phyloP scores from a whole-genome alignment of 2,329 filamentous ascomycete species.

The Aspergillus awamori region DNA sequence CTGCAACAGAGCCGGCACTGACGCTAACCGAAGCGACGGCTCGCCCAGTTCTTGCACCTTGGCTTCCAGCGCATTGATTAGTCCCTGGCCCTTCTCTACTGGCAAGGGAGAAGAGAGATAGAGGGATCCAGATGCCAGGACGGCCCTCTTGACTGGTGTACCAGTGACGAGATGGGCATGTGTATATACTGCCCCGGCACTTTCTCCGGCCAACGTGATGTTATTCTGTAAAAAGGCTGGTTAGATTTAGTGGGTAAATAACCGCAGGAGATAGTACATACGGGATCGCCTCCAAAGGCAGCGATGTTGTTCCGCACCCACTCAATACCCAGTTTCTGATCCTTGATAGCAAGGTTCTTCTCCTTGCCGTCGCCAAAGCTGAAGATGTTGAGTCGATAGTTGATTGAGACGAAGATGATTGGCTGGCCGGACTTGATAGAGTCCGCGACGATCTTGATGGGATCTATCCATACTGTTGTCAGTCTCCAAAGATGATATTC shows the following conservation, averaged over 20 bases:
- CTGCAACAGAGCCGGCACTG: conserved; percentile 36
- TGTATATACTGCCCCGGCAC: conserved; percentile 50
- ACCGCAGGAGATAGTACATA: conserved; percentile 18
- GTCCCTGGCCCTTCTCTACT: conserved; percentile 32
- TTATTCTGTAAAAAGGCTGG: conserved; percentile 29
- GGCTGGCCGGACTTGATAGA: conserved; percentile 40
- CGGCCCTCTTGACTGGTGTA: conserved; percentile 36
- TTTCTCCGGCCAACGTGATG: conserved; percentile 51
- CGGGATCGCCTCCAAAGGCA: conserved; percentile 45
- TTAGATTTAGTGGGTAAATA: background rate
- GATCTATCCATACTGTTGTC: conserved; percentile 30
- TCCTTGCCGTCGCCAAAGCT: conserved; percentile 48
- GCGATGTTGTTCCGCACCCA: conserved; percentile 47
- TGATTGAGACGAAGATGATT: conserved; percentile 48
- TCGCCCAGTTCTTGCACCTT: conserved; percentile 32
- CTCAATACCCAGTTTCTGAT: conserved; percentile 38
- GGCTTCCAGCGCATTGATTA: conserved; percentile 34
- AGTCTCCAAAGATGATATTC: background rate
- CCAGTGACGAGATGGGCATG: conserved; percentile 47
- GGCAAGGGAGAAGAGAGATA: conserved; percentile 49
- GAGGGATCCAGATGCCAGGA: conserved; percentile 49
- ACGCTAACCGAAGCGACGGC: conserved; percentile 34
- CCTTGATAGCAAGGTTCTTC: conserved; percentile 46
- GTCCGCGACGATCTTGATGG: conserved; percentile 39
- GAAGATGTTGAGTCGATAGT: conserved; percentile 51